Percentiles rank a stretch among this genome's conserved stretches.
Evolutionary conservation across 164 flowering plant species (phyloP).

Genomic region (Vitis labrusca): DNA sequence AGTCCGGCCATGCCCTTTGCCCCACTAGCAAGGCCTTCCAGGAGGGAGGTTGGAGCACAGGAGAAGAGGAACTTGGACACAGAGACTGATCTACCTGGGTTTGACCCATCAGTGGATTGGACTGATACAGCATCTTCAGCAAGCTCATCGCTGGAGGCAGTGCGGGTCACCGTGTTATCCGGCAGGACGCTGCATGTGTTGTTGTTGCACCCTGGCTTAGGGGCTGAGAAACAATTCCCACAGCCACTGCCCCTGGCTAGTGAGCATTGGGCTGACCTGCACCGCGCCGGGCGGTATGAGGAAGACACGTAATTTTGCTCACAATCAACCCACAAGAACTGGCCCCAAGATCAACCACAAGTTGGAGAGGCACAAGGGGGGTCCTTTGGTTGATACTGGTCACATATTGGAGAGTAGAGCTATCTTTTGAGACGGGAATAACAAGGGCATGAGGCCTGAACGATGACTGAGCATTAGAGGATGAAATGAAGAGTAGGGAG

Average conservation of each 20-base stretch:
- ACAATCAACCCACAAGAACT: conserved; percentile 11
- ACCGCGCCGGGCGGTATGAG: conserved; percentile 17
- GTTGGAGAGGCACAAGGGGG: conserved; percentile 20
- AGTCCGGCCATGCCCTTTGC: conserved; percentile 21
- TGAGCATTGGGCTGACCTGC: conserved; percentile 22
- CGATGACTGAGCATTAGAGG: conserved; percentile 1
- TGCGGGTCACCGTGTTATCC: conserved; percentile 5
- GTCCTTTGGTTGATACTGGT: conserved; percentile 28
- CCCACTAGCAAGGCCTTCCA: conserved; percentile 13
- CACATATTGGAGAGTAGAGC: conserved; percentile 23
- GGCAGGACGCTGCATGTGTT: conserved; percentile 2
- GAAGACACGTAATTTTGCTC: conserved; percentile 16
- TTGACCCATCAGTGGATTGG: conserved; percentile 10
- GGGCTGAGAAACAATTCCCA: conserved; percentile 4
- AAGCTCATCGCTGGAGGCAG: conserved; percentile 10
- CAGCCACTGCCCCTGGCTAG: conserved; percentile 18
- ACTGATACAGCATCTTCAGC: conserved; percentile 6
- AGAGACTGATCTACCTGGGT: background rate
- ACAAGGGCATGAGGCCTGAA: conserved; percentile 21
- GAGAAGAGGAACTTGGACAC: conserved; percentile 7
- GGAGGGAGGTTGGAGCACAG: conserved; percentile 3
- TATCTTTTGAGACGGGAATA: conserved; percentile 27
- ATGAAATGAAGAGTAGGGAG: background rate
- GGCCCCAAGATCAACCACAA: conserved; percentile 28
- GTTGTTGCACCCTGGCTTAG: conserved; percentile 10